phyloP scores from a whole-genome alignment of 208 protist species.

The Wallacemonas collosoma region DNA sequence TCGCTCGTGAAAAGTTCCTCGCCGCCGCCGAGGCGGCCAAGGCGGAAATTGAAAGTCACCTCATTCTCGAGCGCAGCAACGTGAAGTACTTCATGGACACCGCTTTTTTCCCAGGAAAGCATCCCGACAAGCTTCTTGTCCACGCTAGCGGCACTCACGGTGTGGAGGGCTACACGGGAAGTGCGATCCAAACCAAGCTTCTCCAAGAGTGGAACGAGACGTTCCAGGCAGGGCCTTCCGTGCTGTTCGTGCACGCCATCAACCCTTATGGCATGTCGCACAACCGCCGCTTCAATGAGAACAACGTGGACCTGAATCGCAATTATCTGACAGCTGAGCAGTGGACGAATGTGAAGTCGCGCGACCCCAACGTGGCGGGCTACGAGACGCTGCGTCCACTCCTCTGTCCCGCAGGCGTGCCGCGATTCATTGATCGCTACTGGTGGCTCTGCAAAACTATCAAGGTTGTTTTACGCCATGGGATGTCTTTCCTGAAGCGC shows the following conservation, averaged over 20 bases:
- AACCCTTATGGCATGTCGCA: conserved; percentile 90
- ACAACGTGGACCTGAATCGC: conserved; percentile 84
- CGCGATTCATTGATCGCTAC: conserved; percentile 76
- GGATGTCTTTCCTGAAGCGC: conserved; percentile 46
- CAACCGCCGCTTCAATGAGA: conserved; percentile 79
- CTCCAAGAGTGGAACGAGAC: conserved; percentile 65
- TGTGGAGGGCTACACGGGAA: conserved; percentile 86
- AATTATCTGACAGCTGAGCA: conserved; percentile 73
- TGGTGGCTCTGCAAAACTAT: conserved; percentile 42
- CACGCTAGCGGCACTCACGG: conserved; percentile 79
- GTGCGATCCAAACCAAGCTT: conserved; percentile 78
- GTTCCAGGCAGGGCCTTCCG: conserved; percentile 48
- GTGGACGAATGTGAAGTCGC: conserved; percentile 42
- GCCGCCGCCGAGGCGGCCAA: conserved; percentile 49
- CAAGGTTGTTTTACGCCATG: conserved; percentile 35
- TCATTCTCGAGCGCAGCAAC: conserved; percentile 48
- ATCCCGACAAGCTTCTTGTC: conserved; percentile 60
- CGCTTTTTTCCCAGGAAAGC: conserved; percentile 64
- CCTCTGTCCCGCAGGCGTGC: conserved; percentile 34
- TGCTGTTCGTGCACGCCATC: conserved; percentile 86
- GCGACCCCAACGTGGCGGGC: conserved; percentile 43
- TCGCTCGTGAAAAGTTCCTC: conserved; percentile 78
- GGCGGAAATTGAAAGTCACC: conserved; percentile 46
- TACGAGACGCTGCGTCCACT: conserved; percentile 50
- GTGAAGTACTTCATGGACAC: conserved; percentile 79